Conservation (phyloP, 1,284 basidiomycete species). For the Boletus mariae region DNA sequence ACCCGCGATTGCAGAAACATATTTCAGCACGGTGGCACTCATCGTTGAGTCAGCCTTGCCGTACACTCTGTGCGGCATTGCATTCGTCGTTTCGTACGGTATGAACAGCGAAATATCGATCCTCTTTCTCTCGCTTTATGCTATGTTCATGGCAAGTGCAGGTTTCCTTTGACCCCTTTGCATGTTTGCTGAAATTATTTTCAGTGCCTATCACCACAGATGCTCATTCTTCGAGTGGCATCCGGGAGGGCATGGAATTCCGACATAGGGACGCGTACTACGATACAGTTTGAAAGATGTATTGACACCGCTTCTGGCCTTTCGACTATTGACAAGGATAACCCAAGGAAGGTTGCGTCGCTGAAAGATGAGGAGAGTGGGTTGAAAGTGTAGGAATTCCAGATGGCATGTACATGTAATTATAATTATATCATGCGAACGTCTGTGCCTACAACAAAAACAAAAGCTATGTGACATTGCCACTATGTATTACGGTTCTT, state of each 20-base stretch:
- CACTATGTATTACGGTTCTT: too few species aligned
- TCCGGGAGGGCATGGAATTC: slow-evolving; percentile 8
- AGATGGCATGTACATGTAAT: neutral
- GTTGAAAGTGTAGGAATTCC: neutral
- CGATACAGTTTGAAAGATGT: neutral
- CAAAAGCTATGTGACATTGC: too few species aligned
- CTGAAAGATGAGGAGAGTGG: neutral
- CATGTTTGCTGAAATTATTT: neutral
- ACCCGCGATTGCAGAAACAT: neutral
- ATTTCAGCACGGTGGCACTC: neutral
- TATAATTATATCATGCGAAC: neutral
- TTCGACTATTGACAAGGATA: neutral
- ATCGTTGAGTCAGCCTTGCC: slow-evolving; percentile 18
- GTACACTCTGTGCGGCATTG: slow-evolving; percentile 12
- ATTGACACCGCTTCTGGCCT: neutral
- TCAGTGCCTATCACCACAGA: slow-evolving; percentile 18
- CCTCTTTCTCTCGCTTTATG: slow-evolving; percentile 15
- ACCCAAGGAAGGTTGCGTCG: neutral
- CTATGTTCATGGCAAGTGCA: slow-evolving; percentile 14
- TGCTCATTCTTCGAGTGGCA: slow-evolving; percentile 15
- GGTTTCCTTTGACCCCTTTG: neutral
- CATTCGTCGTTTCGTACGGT: slow-evolving; percentile 11
- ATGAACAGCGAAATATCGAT: slow-evolving; percentile 6
- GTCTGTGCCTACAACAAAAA: neutral
- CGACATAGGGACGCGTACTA: neutral